Evolutionary conservation across 2,329 filamentous ascomycete species (phyloP).

Genomic region (Pseudogymnoascus sp.): DNA sequence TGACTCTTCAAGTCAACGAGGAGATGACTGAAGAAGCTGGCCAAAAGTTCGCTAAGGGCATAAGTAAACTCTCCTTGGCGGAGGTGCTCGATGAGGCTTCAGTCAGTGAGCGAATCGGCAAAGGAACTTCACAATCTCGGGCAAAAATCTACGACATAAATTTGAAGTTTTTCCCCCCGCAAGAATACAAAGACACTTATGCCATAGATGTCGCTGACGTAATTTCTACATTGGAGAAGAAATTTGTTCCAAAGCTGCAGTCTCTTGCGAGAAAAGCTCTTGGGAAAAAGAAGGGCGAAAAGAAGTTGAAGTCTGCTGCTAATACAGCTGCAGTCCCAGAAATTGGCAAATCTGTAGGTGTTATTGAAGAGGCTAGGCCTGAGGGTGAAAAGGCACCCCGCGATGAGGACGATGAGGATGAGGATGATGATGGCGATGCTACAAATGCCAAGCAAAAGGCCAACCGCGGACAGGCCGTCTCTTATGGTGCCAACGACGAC

Average conservation of each 20-base stretch:
- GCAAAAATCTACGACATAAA: conserved; percentile 81
- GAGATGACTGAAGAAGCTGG: conserved; percentile 62
- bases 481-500: conserved; percentile 88
- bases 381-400: conserved; percentile 31
- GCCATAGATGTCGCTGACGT: conserved; percentile 75
- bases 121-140: conserved; percentile 58
- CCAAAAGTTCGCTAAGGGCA: conserved; percentile 81
- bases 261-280: conserved; percentile 68
- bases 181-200: conserved; percentile 80
- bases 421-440: conserved; percentile 72
- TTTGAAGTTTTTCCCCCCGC: conserved; percentile 73
- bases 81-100: conserved; percentile 75
- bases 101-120: conserved; percentile 72
- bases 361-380: conserved; percentile 42
- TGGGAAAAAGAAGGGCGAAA: conserved; percentile 68
- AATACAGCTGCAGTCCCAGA: conserved; percentile 67
- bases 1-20: conserved; percentile 73
- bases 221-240: conserved; percentile 68
- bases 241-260: conserved; percentile 67
- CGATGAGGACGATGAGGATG: conserved; percentile 60
- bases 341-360: conserved; percentile 58
- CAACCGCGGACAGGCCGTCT: conserved; percentile 74
- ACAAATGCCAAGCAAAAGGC: conserved; percentile 66
- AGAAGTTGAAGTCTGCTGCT: conserved; percentile 43
- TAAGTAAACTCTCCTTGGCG: conserved; percentile 76